phyloP scores from a whole-genome alignment of 768 basidiomycete genomes.

The Termitomyces sp. region DNA sequence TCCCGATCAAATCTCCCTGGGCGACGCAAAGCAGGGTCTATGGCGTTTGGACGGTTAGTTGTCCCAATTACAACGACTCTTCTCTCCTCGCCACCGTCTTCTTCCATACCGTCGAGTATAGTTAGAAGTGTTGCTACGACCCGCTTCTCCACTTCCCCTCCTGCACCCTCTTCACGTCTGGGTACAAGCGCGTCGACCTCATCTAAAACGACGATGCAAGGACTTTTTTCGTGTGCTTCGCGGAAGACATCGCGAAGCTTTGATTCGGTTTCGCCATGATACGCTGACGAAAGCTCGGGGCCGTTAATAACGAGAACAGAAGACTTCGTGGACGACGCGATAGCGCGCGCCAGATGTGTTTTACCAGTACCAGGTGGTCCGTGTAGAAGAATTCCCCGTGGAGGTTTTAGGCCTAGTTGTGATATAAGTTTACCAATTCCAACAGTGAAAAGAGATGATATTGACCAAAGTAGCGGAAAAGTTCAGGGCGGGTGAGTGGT shows the following conservation, averaged over 20 bases:
- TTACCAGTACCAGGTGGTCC: constrained; percentile 98
- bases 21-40: constrained; percentile 86
- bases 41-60: constrained; percentile 92
- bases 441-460: constrained; percentile 11
- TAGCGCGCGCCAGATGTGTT: constrained; percentile 92
- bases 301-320: constrained; percentile 93
- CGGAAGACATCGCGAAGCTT: constrained; percentile 85
- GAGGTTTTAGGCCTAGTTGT: constrained; percentile 75
- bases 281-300: constrained; percentile 90
- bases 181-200: constrained; percentile 96
- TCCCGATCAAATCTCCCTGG: constrained; percentile 93
- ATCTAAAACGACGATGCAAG: constrained; percentile 92
- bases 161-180: constrained; percentile 79
- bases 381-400: constrained; percentile 91
- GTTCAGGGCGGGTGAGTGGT: constrained; percentile 74
- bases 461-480: constrained; percentile 73
- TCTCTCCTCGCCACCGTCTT: constrained; percentile 32
- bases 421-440: constrained; percentile 1
- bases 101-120: constrained; percentile 86
- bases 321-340: constrained; percentile 81
- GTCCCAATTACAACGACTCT: constrained; percentile 94
- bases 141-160: constrained; percentile 92
- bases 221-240: constrained; percentile 74
- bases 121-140: constrained; percentile 95
- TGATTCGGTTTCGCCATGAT: constrained; percentile 96